Percentiles rank a stretch among this genome's conserved stretches.
Conservation (phyloP, 2,329 filamentous ascomycete genomes). For the Ceratocystis lukuohia region DNA sequence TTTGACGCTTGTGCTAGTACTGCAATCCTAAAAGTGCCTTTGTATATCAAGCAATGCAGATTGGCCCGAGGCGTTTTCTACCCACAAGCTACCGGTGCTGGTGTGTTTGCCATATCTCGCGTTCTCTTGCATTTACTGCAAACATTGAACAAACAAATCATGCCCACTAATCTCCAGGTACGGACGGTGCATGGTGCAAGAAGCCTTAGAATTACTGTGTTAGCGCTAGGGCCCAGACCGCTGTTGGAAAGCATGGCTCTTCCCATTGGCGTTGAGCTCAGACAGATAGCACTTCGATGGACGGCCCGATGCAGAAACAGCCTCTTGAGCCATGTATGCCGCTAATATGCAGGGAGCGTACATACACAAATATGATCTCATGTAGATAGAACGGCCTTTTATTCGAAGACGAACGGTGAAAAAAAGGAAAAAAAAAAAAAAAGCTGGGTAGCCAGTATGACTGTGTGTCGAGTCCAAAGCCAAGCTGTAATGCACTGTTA, state of each 20-base stretch:
- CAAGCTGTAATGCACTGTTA: background rate
- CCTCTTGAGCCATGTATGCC: slow-evolving; percentile 1
- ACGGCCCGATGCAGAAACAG: slow-evolving; percentile 2
- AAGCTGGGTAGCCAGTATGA: background rate
- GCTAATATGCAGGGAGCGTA: background rate
- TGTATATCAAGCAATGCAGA: background rate
- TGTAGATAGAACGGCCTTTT: background rate
- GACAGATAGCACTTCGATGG: background rate
- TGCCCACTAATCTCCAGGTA: background rate
- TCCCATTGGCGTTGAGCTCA: background rate
- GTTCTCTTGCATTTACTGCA: background rate
- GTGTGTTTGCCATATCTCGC: background rate
- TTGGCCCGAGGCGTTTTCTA: background rate
- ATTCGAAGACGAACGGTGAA: background rate
- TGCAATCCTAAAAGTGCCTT: background rate
- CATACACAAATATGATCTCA: background rate
- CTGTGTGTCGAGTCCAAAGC: background rate
- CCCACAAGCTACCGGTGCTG: background rate
- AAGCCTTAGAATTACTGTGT: background rate
- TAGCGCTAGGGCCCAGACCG: background rate
- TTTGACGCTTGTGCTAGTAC: background rate
- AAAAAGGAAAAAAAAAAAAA: background rate
- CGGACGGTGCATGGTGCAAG: background rate
- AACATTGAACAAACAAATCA: background rate
- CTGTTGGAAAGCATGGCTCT: background rate